These are phyloP conservation scores for Wickerhamiella galacta DNA, from an alignment of 805 yeast genomes.

Conservation along the genomic window DNA sequence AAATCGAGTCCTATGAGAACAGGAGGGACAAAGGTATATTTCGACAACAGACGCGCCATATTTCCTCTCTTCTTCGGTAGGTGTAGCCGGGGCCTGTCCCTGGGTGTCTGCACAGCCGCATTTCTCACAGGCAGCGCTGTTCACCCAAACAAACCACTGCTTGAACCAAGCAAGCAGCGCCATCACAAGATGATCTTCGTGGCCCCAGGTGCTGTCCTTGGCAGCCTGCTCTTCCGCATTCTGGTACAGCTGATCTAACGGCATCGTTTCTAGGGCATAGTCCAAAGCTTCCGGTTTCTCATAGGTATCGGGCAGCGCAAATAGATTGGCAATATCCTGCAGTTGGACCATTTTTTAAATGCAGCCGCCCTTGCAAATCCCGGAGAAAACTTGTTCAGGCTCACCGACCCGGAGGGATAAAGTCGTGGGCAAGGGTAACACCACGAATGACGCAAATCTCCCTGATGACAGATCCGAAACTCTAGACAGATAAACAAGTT, in stretches of 20 bases:
- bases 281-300: constrained; percentile 33
- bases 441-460: too few relatives aligned
- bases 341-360: neutral
- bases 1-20: constrained; percentile 36
- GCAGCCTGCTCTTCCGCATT: constrained; percentile 30
- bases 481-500: too few relatives aligned
- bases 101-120: constrained; percentile 35
- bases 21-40: constrained; percentile 40
- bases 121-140: constrained; percentile 40
- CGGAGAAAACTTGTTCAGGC: too few relatives aligned
- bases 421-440: too few relatives aligned
- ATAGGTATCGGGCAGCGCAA: constrained; percentile 22
- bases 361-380: too few relatives aligned
- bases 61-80: constrained; percentile 29
- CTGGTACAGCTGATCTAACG: constrained; percentile 38
- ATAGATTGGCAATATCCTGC: constrained; percentile 4
- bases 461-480: too few relatives aligned
- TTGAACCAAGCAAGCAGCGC: constrained; percentile 55
- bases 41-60: constrained; percentile 47
- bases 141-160: constrained; percentile 71
- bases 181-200: constrained; percentile 41
- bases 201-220: constrained; percentile 22
- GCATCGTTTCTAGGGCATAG: constrained; percentile 43
- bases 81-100: constrained; percentile 25
- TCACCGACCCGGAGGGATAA: too few relatives aligned